Evolutionary conservation across 2,329 filamentous ascomycete species (phyloP).

Genomic region (Fusarium sp.): DNA sequence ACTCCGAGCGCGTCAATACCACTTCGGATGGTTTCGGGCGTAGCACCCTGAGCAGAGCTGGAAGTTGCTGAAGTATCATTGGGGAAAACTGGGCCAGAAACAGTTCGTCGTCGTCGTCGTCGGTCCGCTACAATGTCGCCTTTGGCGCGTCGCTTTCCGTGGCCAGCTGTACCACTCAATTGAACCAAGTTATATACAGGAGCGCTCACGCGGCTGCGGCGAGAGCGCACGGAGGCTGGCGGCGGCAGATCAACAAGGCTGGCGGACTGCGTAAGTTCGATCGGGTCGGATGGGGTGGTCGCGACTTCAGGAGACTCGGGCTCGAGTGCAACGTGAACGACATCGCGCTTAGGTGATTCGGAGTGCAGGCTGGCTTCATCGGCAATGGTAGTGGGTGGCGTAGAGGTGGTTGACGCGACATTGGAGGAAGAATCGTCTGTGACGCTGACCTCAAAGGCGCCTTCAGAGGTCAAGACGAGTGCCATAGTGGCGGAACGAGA

Average conservation of each 20-base stretch:
- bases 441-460: conserved; percentile 45
- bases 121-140: conserved; percentile 60
- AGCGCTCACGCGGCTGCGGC: conserved; percentile 65
- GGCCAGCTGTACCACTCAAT: conserved; percentile 69
- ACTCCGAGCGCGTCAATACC: conserved; percentile 61
- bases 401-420: conserved; percentile 68
- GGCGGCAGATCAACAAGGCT: conserved; percentile 31
- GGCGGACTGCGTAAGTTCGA: conserved; percentile 25
- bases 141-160: conserved; percentile 66
- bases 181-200: conserved; percentile 75
- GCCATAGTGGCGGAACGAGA: conserved; percentile 45
- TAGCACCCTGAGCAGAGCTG: conserved; percentile 23
- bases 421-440: conserved; percentile 58
- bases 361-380: conserved; percentile 70
- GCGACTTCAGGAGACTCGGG: conserved; percentile 45
- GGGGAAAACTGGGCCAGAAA: conserved; percentile 53
- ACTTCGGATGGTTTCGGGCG: conserved; percentile 45
- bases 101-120: conserved; percentile 59
- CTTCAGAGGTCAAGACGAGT: conserved; percentile 48
- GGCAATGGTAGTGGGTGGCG: conserved; percentile 73
- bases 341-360: conserved; percentile 54
- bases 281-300: conserved; percentile 11
- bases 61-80: conserved; percentile 17
- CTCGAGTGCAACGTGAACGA: conserved; percentile 49
- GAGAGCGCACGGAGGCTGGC: conserved; percentile 53